These are phyloP conservation scores for Zarea fungicola DNA, from an alignment of 2,329 filamentous ascomycete genomes.

Conservation along the genomic window DNA sequence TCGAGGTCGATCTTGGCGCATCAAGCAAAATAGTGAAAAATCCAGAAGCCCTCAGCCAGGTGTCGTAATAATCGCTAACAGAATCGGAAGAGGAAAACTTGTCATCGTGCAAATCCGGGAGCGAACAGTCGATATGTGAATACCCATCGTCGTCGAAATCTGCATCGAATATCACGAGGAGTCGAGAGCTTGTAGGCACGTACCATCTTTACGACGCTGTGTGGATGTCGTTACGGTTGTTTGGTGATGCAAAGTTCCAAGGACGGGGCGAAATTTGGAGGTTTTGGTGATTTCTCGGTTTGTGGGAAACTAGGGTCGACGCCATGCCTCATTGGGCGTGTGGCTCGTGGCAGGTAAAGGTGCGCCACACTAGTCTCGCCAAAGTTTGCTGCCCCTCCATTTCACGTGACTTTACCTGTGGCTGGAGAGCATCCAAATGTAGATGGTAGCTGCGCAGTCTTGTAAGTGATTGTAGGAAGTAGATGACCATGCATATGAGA, in stretches of 20 bases:
- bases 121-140: constrained; percentile 15
- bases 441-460: no score
- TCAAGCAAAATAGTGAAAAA: no score
- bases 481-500: no score
- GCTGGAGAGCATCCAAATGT: no score
- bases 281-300: constrained; percentile 41
- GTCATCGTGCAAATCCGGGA: constrained; percentile 27
- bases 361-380: constrained; percentile 2
- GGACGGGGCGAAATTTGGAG: constrained; percentile 33
- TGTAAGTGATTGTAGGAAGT: no score
- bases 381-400: constrained; percentile 5
- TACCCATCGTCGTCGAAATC: constrained; percentile 9
- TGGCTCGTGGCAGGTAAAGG: constrained; percentile 19
- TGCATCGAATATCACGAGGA: constrained; percentile 10
- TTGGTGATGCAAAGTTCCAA: constrained; percentile 38
- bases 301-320: constrained; percentile 39
- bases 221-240: constrained; percentile 37
- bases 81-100: constrained; percentile 17
- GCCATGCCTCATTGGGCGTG: constrained; percentile 28
- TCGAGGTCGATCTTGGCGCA: not conserved
- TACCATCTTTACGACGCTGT: constrained; percentile 47
- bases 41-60: no score
- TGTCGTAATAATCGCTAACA: not conserved
- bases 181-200: constrained; percentile 20
- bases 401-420: constrained; percentile 6